Percentiles rank a stretch among this genome's conserved stretches.
Evolutionary conservation across 2,329 filamentous ascomycete genomes (phyloP).

Genomic region (Scleromitrula shiraiana): DNA sequence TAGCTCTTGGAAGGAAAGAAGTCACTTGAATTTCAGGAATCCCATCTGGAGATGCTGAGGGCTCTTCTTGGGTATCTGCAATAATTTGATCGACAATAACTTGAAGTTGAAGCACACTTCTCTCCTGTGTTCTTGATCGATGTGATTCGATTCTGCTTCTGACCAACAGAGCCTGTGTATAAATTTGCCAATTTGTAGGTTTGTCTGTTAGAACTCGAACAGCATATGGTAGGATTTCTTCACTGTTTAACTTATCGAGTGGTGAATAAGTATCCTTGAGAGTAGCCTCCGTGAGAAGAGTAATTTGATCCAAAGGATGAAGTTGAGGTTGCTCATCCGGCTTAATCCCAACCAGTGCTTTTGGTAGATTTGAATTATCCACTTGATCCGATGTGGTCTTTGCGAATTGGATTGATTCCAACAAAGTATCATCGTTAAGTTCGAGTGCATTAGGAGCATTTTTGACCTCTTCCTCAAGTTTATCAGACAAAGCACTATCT

Average conservation of each 20-base stretch:
- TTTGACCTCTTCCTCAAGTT: constrained; percentile 30
- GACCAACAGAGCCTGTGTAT: constrained; percentile 86
- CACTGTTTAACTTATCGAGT: constrained; percentile 75
- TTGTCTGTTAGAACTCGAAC: constrained; percentile 80
- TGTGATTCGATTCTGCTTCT: constrained; percentile 86
- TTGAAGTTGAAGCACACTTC: constrained; percentile 86
- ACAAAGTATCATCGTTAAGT: constrained; percentile 85
- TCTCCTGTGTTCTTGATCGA: constrained; percentile 76
- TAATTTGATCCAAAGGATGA: constrained; percentile 77
- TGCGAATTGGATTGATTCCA: constrained; percentile 79
- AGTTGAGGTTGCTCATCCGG: constrained; percentile 78
- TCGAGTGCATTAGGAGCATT: constrained; percentile 59
- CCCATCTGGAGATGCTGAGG: constrained; percentile 26
- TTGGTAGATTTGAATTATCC: constrained; percentile 45
- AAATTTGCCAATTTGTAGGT: constrained; percentile 95
- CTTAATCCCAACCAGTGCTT: constrained; percentile 54
- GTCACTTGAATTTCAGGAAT: constrained; percentile 46
- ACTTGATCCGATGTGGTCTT: constrained; percentile 38
- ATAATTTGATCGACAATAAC: constrained; percentile 93
- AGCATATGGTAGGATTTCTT: constrained; percentile 88
- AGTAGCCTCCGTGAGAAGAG: constrained; percentile 78
- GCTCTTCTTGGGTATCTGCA: constrained; percentile 56
- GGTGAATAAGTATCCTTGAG: constrained; percentile 84
- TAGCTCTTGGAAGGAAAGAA: constrained; percentile 73
- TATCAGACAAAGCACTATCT: constrained; percentile 16